Evolutionary conservation across 805 yeast species (phyloP).

Genomic region (Candida anglica): DNA sequence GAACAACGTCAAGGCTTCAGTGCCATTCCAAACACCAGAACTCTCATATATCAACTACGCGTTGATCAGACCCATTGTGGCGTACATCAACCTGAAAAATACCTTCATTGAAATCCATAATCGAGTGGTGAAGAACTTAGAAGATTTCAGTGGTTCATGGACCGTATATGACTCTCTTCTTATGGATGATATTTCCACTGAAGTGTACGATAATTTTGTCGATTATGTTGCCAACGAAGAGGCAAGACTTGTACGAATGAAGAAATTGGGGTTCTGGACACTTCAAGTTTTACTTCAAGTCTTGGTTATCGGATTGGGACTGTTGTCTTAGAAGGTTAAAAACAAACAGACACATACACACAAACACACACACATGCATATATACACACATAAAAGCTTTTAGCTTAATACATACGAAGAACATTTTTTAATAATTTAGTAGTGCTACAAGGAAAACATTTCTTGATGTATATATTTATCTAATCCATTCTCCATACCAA

Average conservation of each 20-base stretch:
- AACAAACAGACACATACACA: no score
- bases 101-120: conserved; percentile 87
- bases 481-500: conserved; percentile 45
- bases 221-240: conserved; percentile 87
- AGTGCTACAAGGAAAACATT: neutral
- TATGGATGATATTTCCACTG: conserved; percentile 87
- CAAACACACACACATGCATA: neutral
- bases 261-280: conserved; percentile 91
- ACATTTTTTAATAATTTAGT: neutral
- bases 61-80: conserved; percentile 89
- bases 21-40: conserved; percentile 85
- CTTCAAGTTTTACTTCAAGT: conserved; percentile 79
- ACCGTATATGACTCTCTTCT: conserved; percentile 85
- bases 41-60: conserved; percentile 91
- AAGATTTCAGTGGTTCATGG: conserved; percentile 95
- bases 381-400: neutral
- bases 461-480: no score
- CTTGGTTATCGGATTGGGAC: conserved; percentile 77
- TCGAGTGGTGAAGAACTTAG: conserved; percentile 69
- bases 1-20: conserved; percentile 82
- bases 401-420: neutral
- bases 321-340: conserved; percentile 30
- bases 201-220: conserved; percentile 87
- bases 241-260: conserved; percentile 63
- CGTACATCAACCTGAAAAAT: conserved; percentile 85